phyloP scores from a whole-genome alignment of 352 stramenopile genomes.

The Globisporangium echinulatum region DNA sequence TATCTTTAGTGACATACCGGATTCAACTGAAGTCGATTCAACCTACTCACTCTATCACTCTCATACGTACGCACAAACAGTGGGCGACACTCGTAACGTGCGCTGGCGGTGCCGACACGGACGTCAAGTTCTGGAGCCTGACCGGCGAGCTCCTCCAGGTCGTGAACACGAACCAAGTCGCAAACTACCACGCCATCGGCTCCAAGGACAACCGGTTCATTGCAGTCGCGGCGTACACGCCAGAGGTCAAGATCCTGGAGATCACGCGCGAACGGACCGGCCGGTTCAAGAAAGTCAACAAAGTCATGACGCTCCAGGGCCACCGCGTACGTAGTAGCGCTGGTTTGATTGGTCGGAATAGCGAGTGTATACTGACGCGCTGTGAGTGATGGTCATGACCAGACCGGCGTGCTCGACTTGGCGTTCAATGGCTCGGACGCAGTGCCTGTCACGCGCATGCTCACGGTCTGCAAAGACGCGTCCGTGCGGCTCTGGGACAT shows the following conservation, averaged over 20 bases:
- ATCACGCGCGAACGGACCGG: conserved; percentile 71
- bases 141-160: conserved; percentile 58
- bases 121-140: conserved; percentile 80
- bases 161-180: conserved; percentile 76
- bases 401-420: conserved; percentile 72
- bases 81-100: conserved; percentile 78
- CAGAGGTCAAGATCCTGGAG: conserved; percentile 81
- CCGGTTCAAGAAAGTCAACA: conserved; percentile 75
- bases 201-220: conserved; percentile 83
- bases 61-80: conserved; percentile 10
- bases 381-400: not conserved
- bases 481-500: conserved; percentile 78
- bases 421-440: conserved; percentile 69
- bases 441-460: conserved; percentile 61
- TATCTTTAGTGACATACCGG: no score
- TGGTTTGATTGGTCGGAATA: not conserved
- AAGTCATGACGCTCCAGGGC: conserved; percentile 78
- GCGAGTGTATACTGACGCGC: no score
- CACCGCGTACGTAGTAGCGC: conserved; percentile 39
- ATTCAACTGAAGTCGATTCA: no score
- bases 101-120: conserved; percentile 56
- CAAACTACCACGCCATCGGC: conserved; percentile 72
- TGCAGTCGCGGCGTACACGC: conserved; percentile 72
- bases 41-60: not conserved
- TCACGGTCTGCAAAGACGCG: conserved; percentile 75